Base-by-base conservation (phyloP, 1,284 basidiomycete species). In the Vanrija sp. region DNA sequence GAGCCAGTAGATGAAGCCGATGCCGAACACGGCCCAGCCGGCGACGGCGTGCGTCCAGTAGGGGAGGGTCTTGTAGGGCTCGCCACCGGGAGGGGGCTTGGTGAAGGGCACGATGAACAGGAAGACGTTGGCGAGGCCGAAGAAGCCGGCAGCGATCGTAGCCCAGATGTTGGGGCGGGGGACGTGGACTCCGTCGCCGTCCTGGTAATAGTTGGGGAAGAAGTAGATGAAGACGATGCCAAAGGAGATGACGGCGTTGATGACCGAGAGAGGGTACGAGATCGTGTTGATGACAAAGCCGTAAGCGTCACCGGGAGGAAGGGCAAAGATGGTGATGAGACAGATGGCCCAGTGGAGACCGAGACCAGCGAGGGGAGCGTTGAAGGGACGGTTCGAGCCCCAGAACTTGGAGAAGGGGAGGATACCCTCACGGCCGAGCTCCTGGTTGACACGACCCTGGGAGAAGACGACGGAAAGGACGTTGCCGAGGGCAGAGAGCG, bases 281-380 rank as follows among this genome's bases (percentile, higher is more conserved):
- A 57, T 57, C n/a, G 56, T 57, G 56, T 57, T 57, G 51, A 57
- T 49, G 39, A 66, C 53, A 61, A 83, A 81, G 54, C 77, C 77
- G 73, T 82, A 83, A 0, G 81, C 81, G 63, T 82, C 81, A 43
- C 79, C 80, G 20, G 80, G 75, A 1, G 82, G 83, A 18, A 80
- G 79, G 0, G 76, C 79, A 22, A 83, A 66, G 60, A 84, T 80
- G 45, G 84, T 77, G 57, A 83, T 76, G n/a, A 79, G 66, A 0
- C 81, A 83, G 58, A 80, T 79, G 36, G 81, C 64, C 12, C 78
- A 61, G 43, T 81, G 55, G 35, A 57, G 55, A 8, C 44, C 51
- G 14, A 53, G 51, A 46, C 55, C 55, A 8, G 55, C 51, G 25
- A 57, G 51, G 8, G 55, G 55, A 64, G 73, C 18, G 71, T 67